Evolutionary conservation across 163 green algal species (phyloP).

Genomic region (Scenedesmus sp.): DNA sequence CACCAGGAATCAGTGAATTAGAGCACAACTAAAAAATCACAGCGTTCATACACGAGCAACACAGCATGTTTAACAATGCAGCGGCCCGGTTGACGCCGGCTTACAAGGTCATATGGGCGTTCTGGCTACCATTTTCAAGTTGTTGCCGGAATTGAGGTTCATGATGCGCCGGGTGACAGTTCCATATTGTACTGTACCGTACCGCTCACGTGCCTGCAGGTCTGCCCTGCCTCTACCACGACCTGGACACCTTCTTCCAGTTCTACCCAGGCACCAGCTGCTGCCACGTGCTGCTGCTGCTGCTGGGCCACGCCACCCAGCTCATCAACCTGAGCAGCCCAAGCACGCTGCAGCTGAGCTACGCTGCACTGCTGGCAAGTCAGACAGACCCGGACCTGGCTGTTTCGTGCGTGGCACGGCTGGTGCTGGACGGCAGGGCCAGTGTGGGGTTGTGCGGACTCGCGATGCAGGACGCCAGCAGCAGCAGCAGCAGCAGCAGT

Average conservation of each 20-base stretch:
- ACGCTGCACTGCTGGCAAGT: constrained; percentile 15
- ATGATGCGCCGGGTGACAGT: no score
- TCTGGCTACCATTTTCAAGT: no score
- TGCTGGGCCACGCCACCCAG: neutral
- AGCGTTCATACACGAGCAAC: no score
- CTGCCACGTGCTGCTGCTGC: neutral
- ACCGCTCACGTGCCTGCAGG: neutral
- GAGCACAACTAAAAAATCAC: no score
- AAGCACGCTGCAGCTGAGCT: constrained; percentile 6
- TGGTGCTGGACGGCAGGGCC: neutral
- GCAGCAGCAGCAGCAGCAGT: neutral
- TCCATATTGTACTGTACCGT: neutral
- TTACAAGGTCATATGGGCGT: no score
- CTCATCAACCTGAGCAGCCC: neutral
- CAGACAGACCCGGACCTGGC: neutral
- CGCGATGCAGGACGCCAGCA: neutral
- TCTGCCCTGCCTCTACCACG: neutral
- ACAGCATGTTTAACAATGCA: no score
- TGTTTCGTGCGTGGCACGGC: neutral
- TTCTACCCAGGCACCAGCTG: neutral
- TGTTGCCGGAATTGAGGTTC: no score
- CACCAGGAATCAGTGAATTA: no score
- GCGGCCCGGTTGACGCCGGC: no score
- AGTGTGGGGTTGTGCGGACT: neutral
- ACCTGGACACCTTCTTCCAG: neutral